These are phyloP conservation scores for Oemleria cerasiformis DNA, from an alignment of 306 rosid species.

Conservation along the genomic window DNA sequence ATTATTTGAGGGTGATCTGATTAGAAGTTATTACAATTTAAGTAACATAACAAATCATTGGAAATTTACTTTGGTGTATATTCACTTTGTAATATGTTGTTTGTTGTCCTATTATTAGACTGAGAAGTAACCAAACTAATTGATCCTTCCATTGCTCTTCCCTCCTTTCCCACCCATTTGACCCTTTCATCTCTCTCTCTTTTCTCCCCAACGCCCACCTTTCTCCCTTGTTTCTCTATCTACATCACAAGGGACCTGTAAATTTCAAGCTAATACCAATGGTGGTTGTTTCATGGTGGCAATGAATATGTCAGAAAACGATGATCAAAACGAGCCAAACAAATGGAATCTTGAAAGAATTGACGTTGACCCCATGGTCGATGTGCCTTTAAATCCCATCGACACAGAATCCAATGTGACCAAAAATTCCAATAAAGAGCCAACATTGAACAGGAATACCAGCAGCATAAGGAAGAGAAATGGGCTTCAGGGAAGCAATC, in stretches of 20 bases:
- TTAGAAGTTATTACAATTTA: too few relatives aligned
- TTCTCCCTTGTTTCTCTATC: constrained; percentile 5
- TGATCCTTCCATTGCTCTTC: constrained; percentile 7
- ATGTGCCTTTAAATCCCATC: constrained; percentile 17
- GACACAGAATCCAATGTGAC: not conserved
- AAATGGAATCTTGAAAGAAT: constrained; percentile 54
- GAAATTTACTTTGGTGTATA: too few relatives aligned
- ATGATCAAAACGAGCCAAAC: constrained; percentile 31
- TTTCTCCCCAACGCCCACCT: constrained; percentile 5
- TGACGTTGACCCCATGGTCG: constrained; percentile 49
- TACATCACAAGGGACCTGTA: not conserved
- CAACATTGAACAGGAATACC: constrained; percentile 7
- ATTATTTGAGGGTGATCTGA: too few relatives aligned
- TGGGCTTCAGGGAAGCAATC: constrained; percentile 14
- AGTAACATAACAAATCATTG: too few relatives aligned
- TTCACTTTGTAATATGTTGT: too few relatives aligned
- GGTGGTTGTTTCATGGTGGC: not conserved
- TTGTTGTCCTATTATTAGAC: constrained; percentile 25
- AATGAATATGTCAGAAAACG: constrained; percentile 26
- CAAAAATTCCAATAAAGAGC: constrained; percentile 17
- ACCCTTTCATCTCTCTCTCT: constrained; percentile 19
- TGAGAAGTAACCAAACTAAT: constrained; percentile 1
- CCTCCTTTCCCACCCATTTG: constrained; percentile 15
- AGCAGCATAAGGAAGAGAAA: constrained; percentile 31
- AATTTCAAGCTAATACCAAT: not conserved